A percentile compares a stretch with the other conserved stretches of the same genome.
phyloP scores from a whole-genome alignment of 2,329 filamentous ascomycete species.

The Phaeomoniella chlamydospora region DNA sequence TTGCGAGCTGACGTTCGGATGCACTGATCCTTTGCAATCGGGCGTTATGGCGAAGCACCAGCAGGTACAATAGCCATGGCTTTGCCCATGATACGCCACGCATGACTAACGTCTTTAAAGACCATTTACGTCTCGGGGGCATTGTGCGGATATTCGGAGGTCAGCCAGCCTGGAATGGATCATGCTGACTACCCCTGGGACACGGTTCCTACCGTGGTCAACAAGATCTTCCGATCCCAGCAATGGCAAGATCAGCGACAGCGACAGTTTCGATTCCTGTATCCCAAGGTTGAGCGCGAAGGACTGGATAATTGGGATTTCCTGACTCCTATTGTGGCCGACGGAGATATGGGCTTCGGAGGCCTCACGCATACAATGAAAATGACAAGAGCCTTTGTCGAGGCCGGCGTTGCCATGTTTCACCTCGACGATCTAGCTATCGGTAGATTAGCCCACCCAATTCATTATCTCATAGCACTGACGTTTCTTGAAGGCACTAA shows the following conservation, averaged over 20 bases:
- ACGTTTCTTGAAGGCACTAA: constrained; percentile 11
- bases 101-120: too few relatives aligned
- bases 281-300: constrained; percentile 15
- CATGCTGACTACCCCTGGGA: constrained; percentile 29
- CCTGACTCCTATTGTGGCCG: constrained; percentile 24
- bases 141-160: constrained; percentile 23
- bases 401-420: constrained; percentile 27
- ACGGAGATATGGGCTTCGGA: constrained; percentile 30
- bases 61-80: neutral
- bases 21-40: too few relatives aligned
- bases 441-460: constrained; percentile 13
- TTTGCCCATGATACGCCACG: neutral
- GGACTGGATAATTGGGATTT: constrained; percentile 23
- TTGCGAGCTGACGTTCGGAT: too few relatives aligned
- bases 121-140: constrained; percentile 27
- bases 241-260: constrained; percentile 27
- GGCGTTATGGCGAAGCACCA: constrained; percentile 5
- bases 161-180: constrained; percentile 22
- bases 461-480: neutral
- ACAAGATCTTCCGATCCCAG: constrained; percentile 25
- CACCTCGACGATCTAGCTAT: constrained; percentile 29
- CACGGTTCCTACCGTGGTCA: constrained; percentile 25
- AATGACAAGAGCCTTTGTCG: constrained; percentile 25
- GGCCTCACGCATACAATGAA: constrained; percentile 24
- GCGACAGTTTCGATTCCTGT: constrained; percentile 20